Conservation (phyloP, 169 alveolate species). For the Eimeria brunetti region DNA sequence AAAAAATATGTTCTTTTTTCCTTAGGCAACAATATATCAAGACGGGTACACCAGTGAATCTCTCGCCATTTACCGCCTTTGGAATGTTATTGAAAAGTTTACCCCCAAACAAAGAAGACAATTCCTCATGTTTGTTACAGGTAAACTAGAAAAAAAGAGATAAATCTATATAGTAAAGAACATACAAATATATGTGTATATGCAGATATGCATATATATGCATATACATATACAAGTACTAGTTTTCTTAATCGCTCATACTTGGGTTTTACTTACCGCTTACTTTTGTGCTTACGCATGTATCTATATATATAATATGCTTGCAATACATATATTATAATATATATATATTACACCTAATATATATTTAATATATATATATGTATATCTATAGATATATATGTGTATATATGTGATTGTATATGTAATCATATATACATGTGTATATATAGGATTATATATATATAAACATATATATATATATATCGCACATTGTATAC, state of each 20-base stretch:
- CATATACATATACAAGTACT: neutral
- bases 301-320: too few relatives aligned
- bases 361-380: too few relatives aligned
- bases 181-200: neutral
- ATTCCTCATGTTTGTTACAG: conserved; percentile 86
- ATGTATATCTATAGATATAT: neutral
- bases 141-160: neutral
- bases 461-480: too few relatives aligned
- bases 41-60: conserved; percentile 89
- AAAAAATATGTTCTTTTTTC: too few relatives aligned
- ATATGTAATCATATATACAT: neutral
- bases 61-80: conserved; percentile 84
- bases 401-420: neutral
- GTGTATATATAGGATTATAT: too few relatives aligned
- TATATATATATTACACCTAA: too few relatives aligned
- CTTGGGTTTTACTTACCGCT: too few relatives aligned
- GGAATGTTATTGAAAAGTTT: conserved; percentile 88
- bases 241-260: too few relatives aligned
- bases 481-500: too few relatives aligned
- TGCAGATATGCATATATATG: neutral
- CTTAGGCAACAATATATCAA: conserved; percentile 87
- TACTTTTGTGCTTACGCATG: too few relatives aligned
- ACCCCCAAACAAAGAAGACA: conserved; percentile 86
- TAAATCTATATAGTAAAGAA: too few relatives aligned
- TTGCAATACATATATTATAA: neutral